Base-by-base conservation (phyloP, 2,329 filamentous ascomycete species). In the Blastomyces silverae region DNA sequence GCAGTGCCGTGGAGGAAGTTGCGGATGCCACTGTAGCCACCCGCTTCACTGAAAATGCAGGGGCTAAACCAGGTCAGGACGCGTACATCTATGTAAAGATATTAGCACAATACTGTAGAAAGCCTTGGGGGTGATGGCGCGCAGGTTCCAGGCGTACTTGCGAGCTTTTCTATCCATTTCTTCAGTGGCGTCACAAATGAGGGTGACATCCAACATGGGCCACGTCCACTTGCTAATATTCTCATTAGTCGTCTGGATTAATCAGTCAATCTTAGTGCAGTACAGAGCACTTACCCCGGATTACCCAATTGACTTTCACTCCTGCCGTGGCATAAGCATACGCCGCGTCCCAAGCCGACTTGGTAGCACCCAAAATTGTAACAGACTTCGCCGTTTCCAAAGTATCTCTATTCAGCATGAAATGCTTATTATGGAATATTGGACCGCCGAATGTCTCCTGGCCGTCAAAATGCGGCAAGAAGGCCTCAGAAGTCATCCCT, bases 1-100 rank as follows among this genome's bases (percentile, higher is more conserved):
- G 71, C 73, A 0, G 81, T 83, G 2, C 74, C 71, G 65, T 84
- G 81, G n/a, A 84, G 70, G 61, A 82, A 78, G 1, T 70, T 69
- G 28, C 79, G 73, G 1, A 79, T 69, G 48, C 65, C 72, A 22
- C 85, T 85, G 46, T 83, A 88, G 0, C 87, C 87, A 70, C 86
- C 87, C 1, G 81, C 83, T 1, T 81, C 79, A 4, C 86, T 87
- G 87, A 88, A 92, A 17, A 89, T 82, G 71, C 89, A 92, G 0
- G 90, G 89, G 62, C 84, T 87, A 74, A 92, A 86, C 86, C 87
- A 91, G 1, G 85, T 89, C 63, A 92, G 76, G 67, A 89, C 81
- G 0, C 89, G 85, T 0, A 84, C 88, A 42, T 84, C 58, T 61
- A 42, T 46, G 39, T 13, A 28, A n/a, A 48, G 2, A 5, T 15